These are phyloP conservation scores for Fusarium xyrophilum DNA, from an alignment of 2,329 filamentous ascomycete species.

Conservation along the genomic window DNA sequence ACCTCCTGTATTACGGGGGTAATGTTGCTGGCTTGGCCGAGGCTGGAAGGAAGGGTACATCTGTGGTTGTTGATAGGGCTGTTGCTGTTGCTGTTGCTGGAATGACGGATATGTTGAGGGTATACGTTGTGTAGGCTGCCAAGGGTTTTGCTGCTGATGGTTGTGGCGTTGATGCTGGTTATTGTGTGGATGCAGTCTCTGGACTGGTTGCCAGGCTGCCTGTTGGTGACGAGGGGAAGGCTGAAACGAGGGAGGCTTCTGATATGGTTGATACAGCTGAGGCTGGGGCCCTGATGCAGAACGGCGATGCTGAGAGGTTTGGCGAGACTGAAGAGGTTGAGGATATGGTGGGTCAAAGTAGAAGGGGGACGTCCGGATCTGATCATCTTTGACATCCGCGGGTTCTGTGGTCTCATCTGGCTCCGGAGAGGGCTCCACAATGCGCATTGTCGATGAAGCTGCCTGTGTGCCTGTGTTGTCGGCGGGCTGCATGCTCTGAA, in stretches of 20 bases:
- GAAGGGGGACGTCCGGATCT: conserved; percentile 31
- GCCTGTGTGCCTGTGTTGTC: conserved; percentile 35
- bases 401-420: conserved; percentile 38
- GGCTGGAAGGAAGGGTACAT: conserved; percentile 20
- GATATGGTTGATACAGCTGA: conserved; percentile 25
- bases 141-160: conserved; percentile 26
- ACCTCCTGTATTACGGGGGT: conserved; percentile 16
- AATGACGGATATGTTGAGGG: conserved; percentile 34
- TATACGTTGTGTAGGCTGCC: conserved; percentile 22
- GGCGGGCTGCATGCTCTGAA: conserved; percentile 11
- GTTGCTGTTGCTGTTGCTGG: conserved; percentile 33
- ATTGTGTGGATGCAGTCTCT: conserved; percentile 32
- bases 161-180: conserved; percentile 24
- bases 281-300: conserved; percentile 19
- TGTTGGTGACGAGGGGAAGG: conserved; percentile 28
- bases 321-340: conserved; percentile 29
- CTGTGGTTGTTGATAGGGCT: conserved; percentile 27
- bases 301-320: conserved; percentile 26
- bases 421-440: conserved; percentile 48
- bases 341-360: conserved; percentile 38
- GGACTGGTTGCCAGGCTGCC: conserved; percentile 21
- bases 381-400: background rate
- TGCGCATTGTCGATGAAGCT: conserved; percentile 48
- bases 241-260: conserved; percentile 26
- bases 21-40: conserved; percentile 27